Base-by-base conservation (phyloP, 2,329 filamentous ascomycete species). In the Trichoderma aggressivum region DNA sequence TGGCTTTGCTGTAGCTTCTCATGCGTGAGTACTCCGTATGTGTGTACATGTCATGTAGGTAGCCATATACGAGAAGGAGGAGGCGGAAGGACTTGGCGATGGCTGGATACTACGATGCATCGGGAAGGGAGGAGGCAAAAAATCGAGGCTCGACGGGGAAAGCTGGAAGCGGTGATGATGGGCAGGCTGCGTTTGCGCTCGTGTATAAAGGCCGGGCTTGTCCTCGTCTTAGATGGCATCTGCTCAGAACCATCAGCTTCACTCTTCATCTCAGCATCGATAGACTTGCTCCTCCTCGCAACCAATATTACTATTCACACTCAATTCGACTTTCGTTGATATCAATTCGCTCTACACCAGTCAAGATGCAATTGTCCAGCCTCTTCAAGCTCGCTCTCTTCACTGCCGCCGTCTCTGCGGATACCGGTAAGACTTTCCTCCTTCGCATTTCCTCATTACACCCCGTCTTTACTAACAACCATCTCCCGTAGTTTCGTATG, bases 401-500 rank as follows among this genome's bases (percentile, higher is more conserved):
- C 72, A 77, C 80, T 72, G 77, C 80, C 65, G 78, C 81, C 71
- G 78, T 78, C 70, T 77, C 81, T 24, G 82, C 82, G 75, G 77
- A 76, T 71, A 76, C 78, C 61, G 79, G 81, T 82, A 74, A 32
- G 63, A 47, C 7, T 3, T 43, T 39, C 11, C n/a, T 12, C 18
- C 36, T 32, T 12, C 1, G 11, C 21, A 61, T 3, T 10, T n/a
- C 24, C 32, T 26, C 14, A 5, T 10, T 7, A 10, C 4, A 18
- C 24, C n/a, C 11, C 55, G 12, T 36, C 43, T 56, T 39, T 55
- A 70, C 74, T 76, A 67, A 77, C 71, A 63, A n/a, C 12, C 18
- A 7, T 11, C 11, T n/a, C 11, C 6, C 60, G 18, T 77, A 80
- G 91, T 94, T 77, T 91, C 90, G 74, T 95, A 90, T 81, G 92